phyloP scores from a whole-genome alignment of 179 eudicot genomes.

The Silene noctiflora region DNA sequence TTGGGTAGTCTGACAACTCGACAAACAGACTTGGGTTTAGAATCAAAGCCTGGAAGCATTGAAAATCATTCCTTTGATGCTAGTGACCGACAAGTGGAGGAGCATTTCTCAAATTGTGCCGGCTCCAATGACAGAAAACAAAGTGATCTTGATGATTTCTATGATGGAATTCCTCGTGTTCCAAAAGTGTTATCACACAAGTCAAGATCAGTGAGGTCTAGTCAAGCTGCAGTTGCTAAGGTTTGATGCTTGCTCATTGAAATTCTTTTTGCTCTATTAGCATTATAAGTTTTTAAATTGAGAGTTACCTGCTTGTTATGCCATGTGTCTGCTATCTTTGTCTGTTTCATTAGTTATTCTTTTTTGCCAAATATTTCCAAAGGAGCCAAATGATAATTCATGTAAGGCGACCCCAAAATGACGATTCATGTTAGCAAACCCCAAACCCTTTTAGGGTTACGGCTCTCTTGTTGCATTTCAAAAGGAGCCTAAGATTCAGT shows the following conservation, averaged over 20 bases:
- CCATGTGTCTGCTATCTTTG: neutral
- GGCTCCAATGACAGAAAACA: slow-evolving; percentile 17
- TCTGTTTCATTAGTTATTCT: neutral
- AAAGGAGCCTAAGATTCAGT: no score
- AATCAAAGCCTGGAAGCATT: slow-evolving; percentile 21
- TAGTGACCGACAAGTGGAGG: slow-evolving; percentile 26
- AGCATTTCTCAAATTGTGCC: slow-evolving; percentile 13
- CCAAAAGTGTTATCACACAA: slow-evolving; percentile 62
- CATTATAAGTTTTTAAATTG: slow-evolving; percentile 5
- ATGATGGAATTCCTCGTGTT: slow-evolving; percentile 80
- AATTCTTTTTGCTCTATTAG: neutral
- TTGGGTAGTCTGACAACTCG: slow-evolving; percentile 12
- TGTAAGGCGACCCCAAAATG: neutral
- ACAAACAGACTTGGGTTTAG: slow-evolving; percentile 17
- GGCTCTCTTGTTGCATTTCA: no score
- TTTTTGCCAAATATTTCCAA: neutral
- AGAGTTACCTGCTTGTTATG: neutral
- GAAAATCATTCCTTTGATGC: slow-evolving; percentile 20
- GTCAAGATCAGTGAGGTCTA: slow-evolving; percentile 69
- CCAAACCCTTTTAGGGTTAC: no score
- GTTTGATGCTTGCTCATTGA: slow-evolving; percentile 32
- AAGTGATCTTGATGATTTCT: slow-evolving; percentile 38
- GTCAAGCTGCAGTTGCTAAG: slow-evolving; percentile 82
- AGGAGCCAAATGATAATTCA: neutral
- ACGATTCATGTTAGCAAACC: no score